phyloP scores from a whole-genome alignment of 139 green algal species.

The Chlamydomonas sphaeroides region DNA sequence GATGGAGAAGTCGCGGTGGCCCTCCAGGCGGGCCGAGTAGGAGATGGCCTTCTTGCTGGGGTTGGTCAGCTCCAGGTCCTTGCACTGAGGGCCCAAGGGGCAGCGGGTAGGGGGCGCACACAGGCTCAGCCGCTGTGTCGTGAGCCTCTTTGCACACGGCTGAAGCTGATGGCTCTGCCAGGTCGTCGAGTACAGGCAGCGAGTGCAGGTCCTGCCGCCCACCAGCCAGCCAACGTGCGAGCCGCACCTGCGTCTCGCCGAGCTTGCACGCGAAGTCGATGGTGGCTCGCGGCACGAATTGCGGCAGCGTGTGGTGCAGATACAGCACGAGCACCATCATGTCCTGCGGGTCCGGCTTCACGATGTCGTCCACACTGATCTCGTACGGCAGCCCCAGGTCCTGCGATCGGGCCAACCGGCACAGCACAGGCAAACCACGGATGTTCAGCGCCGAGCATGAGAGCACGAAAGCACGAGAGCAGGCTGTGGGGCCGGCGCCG shows the following conservation, averaged over 20 bases:
- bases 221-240: too few relatives aligned
- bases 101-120: too few relatives aligned
- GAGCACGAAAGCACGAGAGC: too few relatives aligned
- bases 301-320: conserved; percentile 76
- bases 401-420: conserved; percentile 30
- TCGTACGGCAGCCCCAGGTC: conserved; percentile 66
- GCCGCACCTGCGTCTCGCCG: conserved; percentile 59
- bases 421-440: too few relatives aligned
- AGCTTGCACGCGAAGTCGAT: conserved; percentile 76
- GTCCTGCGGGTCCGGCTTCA: conserved; percentile 48
- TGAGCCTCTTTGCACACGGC: too few relatives aligned
- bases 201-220: too few relatives aligned
- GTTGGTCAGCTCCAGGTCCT: conserved; percentile 81
- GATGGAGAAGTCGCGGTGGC: conserved; percentile 72
- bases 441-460: too few relatives aligned
- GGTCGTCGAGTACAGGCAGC: too few relatives aligned
- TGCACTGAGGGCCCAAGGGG: conserved; percentile 54
- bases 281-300: conserved; percentile 69
- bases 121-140: too few relatives aligned
- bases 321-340: conserved; percentile 74
- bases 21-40: conserved; percentile 77
- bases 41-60: conserved; percentile 65
- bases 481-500: too few relatives aligned
- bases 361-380: conserved; percentile 61
- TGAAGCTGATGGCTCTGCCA: too few relatives aligned